Base-by-base conservation (phyloP, 352 stramenopile species). In the Globisporangium middletonii region DNA sequence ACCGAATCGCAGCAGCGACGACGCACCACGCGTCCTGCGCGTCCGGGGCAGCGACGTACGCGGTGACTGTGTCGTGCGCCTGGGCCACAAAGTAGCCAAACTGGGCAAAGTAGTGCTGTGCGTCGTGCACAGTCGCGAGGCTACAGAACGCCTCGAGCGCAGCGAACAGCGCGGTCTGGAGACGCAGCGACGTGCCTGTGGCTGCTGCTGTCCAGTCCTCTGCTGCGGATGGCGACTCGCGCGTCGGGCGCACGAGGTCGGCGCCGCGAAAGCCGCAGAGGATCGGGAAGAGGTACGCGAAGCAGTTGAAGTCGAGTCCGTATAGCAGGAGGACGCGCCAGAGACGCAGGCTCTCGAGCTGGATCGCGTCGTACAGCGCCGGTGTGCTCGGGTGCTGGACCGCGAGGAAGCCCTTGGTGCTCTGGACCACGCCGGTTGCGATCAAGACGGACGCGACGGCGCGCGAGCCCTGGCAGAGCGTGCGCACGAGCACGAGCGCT, bases 291-390 rank as follows among this genome's bases (percentile, higher is more conserved):
- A 88, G 37, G 54, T 90, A 90, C 28, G 69, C 69, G 28, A 90
- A 83, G 23, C 79, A 86, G 59, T 86, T 75, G 35, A 86, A 83
- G 48, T 90, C 79, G 11, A 90, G 60, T 8, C 70, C 70, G 57
- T 88, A 90, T n/a, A 65, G 62, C 0, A 90, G 67, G 0, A 86
- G 72, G 52, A 86, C 63, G 19, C 77, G 73, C 79, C 79, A 90
- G 27, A 88, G 71, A 0, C 76, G 75, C 16, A 88, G 59, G 23
- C 73, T 83, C 53, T 87, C 75, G 13, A 77, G 47, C 64, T 87
- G 77, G 30, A 86, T 63, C 48, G 60, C 52, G 26, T 33, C 47
- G 59, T 78, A 70, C 30, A 80, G 19, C 8, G 37, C 8, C 12
- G 49, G 48, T 18, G 50, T 64, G 33, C 26, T 42, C 28, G 9